phyloP scores from a whole-genome alignment of 2,329 filamentous ascomycete genomes.

The Laburnicola sp. region DNA sequence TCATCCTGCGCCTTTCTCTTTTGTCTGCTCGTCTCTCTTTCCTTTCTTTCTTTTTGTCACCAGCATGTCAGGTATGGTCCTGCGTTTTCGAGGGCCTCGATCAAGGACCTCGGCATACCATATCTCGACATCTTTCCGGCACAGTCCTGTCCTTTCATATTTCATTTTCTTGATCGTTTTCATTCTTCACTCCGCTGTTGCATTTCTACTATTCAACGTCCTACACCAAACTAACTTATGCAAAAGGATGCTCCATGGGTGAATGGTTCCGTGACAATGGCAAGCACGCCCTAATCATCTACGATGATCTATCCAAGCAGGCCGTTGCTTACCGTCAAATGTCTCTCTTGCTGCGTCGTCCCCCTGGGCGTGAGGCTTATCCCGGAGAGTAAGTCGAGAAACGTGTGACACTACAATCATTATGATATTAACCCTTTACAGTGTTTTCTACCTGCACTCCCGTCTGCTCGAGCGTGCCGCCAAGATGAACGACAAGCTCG shows the following conservation, averaged over 20 bases:
- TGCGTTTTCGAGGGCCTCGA: too few relatives aligned
- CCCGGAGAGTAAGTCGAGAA: constrained; percentile 72
- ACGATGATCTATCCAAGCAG: constrained; percentile 96
- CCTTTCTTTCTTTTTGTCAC: too few relatives aligned
- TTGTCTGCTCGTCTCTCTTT: too few relatives aligned
- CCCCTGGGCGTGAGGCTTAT: constrained; percentile 98
- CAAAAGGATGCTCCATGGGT: constrained; percentile 16
- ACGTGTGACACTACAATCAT: neutral
- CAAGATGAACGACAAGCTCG: constrained; percentile 97
- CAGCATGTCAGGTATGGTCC: too few relatives aligned
- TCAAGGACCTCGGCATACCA: too few relatives aligned
- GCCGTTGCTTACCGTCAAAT: constrained; percentile 98
- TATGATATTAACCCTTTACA: constrained; percentile 21
- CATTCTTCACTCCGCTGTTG: neutral
- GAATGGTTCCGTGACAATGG: constrained; percentile 83
- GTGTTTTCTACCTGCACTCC: constrained; percentile 98
- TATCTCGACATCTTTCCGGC: too few relatives aligned
- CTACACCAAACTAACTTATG: neutral
- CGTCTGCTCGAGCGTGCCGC: constrained; percentile 98
- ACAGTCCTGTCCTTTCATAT: neutral
- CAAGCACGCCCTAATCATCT: constrained; percentile 87
- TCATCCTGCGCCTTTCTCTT: too few relatives aligned
- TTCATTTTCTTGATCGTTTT: neutral
- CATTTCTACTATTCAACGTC: neutral
- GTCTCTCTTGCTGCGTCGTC: constrained; percentile 96